Evolutionary conservation across 1,284 basidiomycete genomes (phyloP), one percentile per base, ranked within the genome.

Genomic region (Heterobasidion annosum): DNA sequence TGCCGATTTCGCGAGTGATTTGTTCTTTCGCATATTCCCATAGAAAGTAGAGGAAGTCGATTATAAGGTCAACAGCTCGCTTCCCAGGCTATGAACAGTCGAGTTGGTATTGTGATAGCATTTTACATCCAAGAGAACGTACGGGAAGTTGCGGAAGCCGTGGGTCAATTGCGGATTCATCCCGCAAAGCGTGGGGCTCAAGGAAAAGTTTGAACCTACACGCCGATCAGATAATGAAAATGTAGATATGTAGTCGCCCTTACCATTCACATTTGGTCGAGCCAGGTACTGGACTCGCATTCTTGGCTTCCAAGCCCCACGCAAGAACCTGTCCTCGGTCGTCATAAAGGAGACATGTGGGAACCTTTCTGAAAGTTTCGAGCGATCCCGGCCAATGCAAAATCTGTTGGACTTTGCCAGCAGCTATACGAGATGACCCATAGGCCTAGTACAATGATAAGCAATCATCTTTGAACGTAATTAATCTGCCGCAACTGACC

Each of bases 1-100:
- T 81, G 47, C 88, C 89, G 63, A 91, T 89, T 60, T 91, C 86
- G 54, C 81, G 78, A 15, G 86, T 90, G 61, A 92, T 91, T 63
- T 88, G 84, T 53, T 87, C 84, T 63, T 87, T 89, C 13, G 88
- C 88, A 63, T 91, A 87, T 62, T 86, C 83, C 88, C 89, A 92
- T 48, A 93, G 71, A 63, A 83, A 86, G 47, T 78, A 78, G 50
- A 92, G 70, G 66, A 88, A 92, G 66, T 91, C 91, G 43, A 86
- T 71, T 57, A 93, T 88, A 59, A 91, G 72, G 65, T 91, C 83
- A 58, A 85, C 72, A 2, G 88, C 79, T 52, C 72, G 74, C 64
- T 93, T 92, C 25, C 85, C 85, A 47, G 76, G 78, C 88, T 90
- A 61, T 53, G 46, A 6, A 13, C 37, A 32, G 34, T 15, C 49